A percentile compares a stretch with the other conserved stretches of the same genome.
Evolutionary conservation across 371 early-diverging fungal genomes (phyloP).

Genomic region (Apophysomyces sp.): DNA sequence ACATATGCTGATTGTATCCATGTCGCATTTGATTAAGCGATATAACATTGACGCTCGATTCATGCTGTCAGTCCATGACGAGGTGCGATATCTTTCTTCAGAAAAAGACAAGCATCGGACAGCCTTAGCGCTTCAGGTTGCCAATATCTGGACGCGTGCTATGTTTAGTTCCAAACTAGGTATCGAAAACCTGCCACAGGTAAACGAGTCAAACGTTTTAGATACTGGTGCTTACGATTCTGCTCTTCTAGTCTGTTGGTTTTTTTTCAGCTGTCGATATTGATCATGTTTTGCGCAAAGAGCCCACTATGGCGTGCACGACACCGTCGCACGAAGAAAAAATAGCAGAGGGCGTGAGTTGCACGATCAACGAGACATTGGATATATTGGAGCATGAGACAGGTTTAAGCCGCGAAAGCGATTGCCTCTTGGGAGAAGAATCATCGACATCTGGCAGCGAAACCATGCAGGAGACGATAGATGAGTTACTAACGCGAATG

Average conservation of each 20-base stretch:
- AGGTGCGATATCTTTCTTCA: slow-evolving; percentile 86
- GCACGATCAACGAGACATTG: slow-evolving; percentile 56
- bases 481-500: neutral
- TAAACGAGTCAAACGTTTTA: slow-evolving; percentile 18
- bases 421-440: slow-evolving; percentile 26
- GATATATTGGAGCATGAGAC: slow-evolving; percentile 15
- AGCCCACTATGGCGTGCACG: slow-evolving; percentile 76
- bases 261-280: slow-evolving; percentile 97
- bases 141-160: slow-evolving; percentile 93
- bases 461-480: neutral
- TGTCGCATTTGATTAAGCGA: slow-evolving; percentile 80
- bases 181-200: slow-evolving; percentile 86
- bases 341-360: slow-evolving; percentile 62
- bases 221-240: too few species aligned
- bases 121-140: slow-evolving; percentile 87
- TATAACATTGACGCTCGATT: slow-evolving; percentile 84
- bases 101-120: slow-evolving; percentile 78
- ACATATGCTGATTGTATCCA: slow-evolving; percentile 89
- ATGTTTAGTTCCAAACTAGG: slow-evolving; percentile 86
- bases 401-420: neutral
- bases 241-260: slow-evolving; percentile 78
- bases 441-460: slow-evolving; percentile 1
- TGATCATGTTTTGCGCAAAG: slow-evolving; percentile 92
- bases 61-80: slow-evolving; percentile 96
- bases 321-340: slow-evolving; percentile 71